A percentile compares a stretch with the other conserved stretches of the same genome.
These are phyloP conservation scores for Metarhizium sp. DNA, from an alignment of 2,329 filamentous ascomycete genomes.

Conservation along the genomic window DNA sequence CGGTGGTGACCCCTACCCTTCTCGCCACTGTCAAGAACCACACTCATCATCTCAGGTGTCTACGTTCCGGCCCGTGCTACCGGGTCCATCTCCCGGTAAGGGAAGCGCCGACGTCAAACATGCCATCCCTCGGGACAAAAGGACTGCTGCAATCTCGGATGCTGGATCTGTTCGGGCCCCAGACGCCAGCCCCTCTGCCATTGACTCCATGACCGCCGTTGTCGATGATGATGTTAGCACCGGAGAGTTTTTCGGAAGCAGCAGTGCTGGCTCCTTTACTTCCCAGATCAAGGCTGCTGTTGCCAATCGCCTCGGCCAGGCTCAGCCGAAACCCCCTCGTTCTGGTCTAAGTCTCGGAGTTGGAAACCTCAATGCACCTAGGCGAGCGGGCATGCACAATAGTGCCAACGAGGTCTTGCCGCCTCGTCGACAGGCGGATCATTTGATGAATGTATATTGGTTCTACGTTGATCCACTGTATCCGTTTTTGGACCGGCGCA, in stretches of 20 bases:
- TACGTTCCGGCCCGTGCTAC: not conserved
- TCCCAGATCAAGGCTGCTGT: constrained; percentile 35
- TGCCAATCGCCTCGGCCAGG: constrained; percentile 18
- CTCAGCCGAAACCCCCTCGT: not conserved
- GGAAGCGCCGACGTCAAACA: not conserved
- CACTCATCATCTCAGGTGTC: not conserved
- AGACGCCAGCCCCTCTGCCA: constrained; percentile 21
- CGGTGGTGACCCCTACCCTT: not conserved
- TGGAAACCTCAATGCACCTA: not conserved
- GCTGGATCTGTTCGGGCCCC: not conserved
- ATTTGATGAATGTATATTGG: constrained; percentile 36
- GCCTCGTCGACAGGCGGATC: constrained; percentile 33
- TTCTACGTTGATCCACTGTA: constrained; percentile 35
- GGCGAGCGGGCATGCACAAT: not conserved
- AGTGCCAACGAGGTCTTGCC: constrained; percentile 30
- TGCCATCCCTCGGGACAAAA: not conserved
- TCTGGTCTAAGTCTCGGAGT: not conserved
- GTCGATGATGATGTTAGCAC: constrained; percentile 29
- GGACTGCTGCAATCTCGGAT: not conserved
- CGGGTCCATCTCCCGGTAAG: not conserved
- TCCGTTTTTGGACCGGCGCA: constrained; percentile 30
- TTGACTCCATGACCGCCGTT: constrained; percentile 36
- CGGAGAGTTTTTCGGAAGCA: constrained; percentile 36
- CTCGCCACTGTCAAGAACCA: not conserved
- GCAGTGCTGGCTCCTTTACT: constrained; percentile 36